Conservation (phyloP, 2,329 filamentous ascomycete species). For the Xenosphaeropsis pyriputrescens region DNA sequence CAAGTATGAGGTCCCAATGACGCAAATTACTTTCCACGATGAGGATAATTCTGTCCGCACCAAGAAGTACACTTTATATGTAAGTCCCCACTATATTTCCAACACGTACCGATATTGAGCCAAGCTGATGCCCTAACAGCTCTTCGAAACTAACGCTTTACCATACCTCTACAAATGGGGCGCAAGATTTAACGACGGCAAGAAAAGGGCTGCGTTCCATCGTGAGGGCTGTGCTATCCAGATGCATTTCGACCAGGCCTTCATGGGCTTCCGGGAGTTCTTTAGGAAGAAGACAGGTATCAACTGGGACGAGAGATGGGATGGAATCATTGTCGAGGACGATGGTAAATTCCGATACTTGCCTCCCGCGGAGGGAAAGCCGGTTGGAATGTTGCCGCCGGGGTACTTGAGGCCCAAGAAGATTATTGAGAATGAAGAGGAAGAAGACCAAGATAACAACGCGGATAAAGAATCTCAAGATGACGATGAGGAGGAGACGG, state of each 20-base stretch:
- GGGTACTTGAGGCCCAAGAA: background rate
- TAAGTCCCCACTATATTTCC: constrained; percentile 22
- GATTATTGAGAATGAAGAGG: background rate
- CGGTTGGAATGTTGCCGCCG: background rate
- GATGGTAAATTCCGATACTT: background rate
- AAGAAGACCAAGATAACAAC: background rate
- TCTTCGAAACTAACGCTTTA: constrained; percentile 47
- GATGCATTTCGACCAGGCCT: constrained; percentile 27
- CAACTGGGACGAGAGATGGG: constrained; percentile 38
- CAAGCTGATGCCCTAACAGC: constrained; percentile 24
- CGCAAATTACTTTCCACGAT: constrained; percentile 29
- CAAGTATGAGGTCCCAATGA: constrained; percentile 46
- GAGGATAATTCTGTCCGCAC: constrained; percentile 24
- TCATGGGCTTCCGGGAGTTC: constrained; percentile 35
- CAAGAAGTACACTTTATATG: constrained; percentile 44
- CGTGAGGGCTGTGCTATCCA: constrained; percentile 22
- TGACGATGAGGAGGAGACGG: background rate
- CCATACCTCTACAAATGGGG: constrained; percentile 48
- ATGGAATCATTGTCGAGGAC: constrained; percentile 1
- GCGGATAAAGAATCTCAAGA: background rate
- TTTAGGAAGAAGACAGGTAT: constrained; percentile 43
- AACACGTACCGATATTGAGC: background rate
- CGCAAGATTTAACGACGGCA: constrained; percentile 26
- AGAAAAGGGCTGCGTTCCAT: constrained; percentile 16
- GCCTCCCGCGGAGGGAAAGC: background rate